Evolutionary conservation across 805 yeast genomes (phyloP).

Genomic region (Ogataea angusta): DNA sequence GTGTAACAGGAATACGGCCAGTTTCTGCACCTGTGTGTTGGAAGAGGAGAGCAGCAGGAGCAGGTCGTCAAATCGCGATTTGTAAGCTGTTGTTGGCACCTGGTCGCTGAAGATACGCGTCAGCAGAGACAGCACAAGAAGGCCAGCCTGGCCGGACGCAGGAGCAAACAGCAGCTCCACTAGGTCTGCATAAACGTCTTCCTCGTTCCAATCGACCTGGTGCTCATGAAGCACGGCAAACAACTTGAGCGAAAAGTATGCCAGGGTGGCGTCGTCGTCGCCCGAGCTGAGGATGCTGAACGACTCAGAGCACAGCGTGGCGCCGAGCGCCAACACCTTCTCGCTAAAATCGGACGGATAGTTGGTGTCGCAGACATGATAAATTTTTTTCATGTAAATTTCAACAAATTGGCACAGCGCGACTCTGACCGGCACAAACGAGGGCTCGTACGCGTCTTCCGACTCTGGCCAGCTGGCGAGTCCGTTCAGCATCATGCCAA

Average conservation of each 20-base stretch:
- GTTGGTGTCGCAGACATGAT: slow-evolving; percentile 26
- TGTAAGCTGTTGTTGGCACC: slow-evolving; percentile 33
- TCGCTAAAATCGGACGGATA: slow-evolving; percentile 29
- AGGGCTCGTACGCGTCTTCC: slow-evolving; percentile 56
- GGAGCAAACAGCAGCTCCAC: slow-evolving; percentile 38
- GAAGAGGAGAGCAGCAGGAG: slow-evolving; percentile 30
- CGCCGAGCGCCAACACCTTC: slow-evolving; percentile 37
- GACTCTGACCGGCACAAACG: slow-evolving; percentile 49
- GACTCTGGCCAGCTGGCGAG: slow-evolving; percentile 58
- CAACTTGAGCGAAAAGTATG: slow-evolving; percentile 45
- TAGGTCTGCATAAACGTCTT: slow-evolving; percentile 40
- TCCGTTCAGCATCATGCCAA: slow-evolving; percentile 56
- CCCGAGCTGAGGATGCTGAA: slow-evolving; percentile 36
- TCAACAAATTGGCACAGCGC: slow-evolving; percentile 45
- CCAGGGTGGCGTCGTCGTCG: slow-evolving; percentile 36
- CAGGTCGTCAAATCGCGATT: slow-evolving; percentile 35
- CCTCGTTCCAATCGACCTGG: slow-evolving; percentile 37
- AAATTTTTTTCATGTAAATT: slow-evolving; percentile 30
- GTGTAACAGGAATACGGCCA: slow-evolving; percentile 39
- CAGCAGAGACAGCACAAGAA: slow-evolving; percentile 36
- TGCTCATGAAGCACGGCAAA: slow-evolving; percentile 32
- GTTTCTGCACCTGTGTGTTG: slow-evolving; percentile 41
- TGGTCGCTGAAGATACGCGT: slow-evolving; percentile 14
- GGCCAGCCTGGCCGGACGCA: slow-evolving; percentile 31
- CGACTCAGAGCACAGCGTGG: slow-evolving; percentile 41